phyloP scores from a whole-genome alignment of 2,329 filamentous ascomycete genomes.

The Trichoderma endophyticum region DNA sequence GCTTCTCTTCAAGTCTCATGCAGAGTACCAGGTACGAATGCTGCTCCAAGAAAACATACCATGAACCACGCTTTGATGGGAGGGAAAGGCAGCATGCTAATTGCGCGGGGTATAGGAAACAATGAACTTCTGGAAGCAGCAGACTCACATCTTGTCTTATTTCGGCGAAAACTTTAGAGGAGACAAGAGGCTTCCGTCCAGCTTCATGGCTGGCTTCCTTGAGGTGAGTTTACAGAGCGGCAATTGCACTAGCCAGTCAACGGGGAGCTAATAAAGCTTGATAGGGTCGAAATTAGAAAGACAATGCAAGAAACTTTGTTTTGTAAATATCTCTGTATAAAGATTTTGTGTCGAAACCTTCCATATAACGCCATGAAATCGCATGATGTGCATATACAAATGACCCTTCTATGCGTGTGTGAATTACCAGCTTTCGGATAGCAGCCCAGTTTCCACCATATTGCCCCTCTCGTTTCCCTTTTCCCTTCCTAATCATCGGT shows the following conservation, averaged over 20 bases:
- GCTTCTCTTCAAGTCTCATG: slow-evolving; percentile 83
- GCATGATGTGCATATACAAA: slow-evolving; percentile 24
- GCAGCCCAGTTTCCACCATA: slow-evolving; percentile 5
- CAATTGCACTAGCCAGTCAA: neutral
- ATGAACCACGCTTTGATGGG: neutral
- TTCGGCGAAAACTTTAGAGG: slow-evolving; percentile 81
- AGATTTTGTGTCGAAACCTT: slow-evolving; percentile 28
- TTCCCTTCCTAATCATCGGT: slow-evolving; percentile 25
- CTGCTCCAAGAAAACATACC: neutral
- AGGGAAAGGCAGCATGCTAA: neutral
- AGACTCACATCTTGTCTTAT: slow-evolving; percentile 93
- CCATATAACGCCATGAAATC: slow-evolving; percentile 33
- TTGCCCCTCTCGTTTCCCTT: neutral
- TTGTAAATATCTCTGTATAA: slow-evolving; percentile 36
- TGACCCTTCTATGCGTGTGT: slow-evolving; percentile 22
- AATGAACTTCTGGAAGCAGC: slow-evolving; percentile 98
- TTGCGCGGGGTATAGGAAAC: slow-evolving; percentile 65
- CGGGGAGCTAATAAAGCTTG: slow-evolving; percentile 22
- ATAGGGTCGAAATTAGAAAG: slow-evolving; percentile 55
- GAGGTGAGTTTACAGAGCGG: slow-evolving; percentile 62
- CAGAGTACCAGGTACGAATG: slow-evolving; percentile 80
- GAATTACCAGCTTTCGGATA: slow-evolving; percentile 18
- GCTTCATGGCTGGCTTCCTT: slow-evolving; percentile 92
- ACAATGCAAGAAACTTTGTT: slow-evolving; percentile 26
- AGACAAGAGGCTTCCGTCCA: slow-evolving; percentile 74